Evolutionary conservation across 768 basidiomycete genomes (phyloP).

Genomic region (Lactifluus volemus): DNA sequence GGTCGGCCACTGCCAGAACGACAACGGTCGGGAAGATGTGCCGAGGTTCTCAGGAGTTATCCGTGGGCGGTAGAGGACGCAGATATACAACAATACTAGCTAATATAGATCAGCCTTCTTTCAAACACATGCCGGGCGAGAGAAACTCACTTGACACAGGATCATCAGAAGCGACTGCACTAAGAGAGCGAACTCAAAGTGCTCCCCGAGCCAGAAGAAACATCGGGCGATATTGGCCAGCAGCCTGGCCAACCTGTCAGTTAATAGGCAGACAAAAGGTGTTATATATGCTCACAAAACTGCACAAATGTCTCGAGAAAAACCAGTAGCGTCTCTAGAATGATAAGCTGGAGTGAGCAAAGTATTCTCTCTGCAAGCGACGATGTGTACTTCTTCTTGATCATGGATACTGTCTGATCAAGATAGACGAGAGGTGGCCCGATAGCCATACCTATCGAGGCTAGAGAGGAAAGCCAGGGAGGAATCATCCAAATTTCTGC

Average conservation of each 20-base stretch:
- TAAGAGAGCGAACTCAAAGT: conserved; percentile 68
- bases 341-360: conserved; percentile 4
- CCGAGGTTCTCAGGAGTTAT: conserved; percentile 50
- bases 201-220: conserved; percentile 84
- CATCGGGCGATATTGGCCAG: conserved; percentile 82
- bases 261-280: background rate
- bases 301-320: conserved; percentile 80
- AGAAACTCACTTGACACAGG: conserved; percentile 53
- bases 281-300: conserved; percentile 46
- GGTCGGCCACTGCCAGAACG: conserved; percentile 80
- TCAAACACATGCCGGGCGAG: background rate
- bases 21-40: conserved; percentile 53
- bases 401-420: conserved; percentile 75
- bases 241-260: conserved; percentile 35
- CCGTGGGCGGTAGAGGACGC: conserved; percentile 60
- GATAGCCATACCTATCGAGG: conserved; percentile 76
- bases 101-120: conserved; percentile 26
- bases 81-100: conserved; percentile 76
- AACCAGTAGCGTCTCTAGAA: conserved; percentile 71
- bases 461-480: conserved; percentile 58
- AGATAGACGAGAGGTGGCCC: conserved; percentile 80
- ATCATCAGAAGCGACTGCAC: conserved; percentile 83
- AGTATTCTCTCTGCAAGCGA: background rate
- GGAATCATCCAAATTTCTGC: conserved; percentile 28
- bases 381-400: conserved; percentile 54